Evolutionary conservation across 1,139 yeast species (phyloP), one percentile per base, ranked within the genome.

Genomic region (Yamadazyma conglobata): DNA sequence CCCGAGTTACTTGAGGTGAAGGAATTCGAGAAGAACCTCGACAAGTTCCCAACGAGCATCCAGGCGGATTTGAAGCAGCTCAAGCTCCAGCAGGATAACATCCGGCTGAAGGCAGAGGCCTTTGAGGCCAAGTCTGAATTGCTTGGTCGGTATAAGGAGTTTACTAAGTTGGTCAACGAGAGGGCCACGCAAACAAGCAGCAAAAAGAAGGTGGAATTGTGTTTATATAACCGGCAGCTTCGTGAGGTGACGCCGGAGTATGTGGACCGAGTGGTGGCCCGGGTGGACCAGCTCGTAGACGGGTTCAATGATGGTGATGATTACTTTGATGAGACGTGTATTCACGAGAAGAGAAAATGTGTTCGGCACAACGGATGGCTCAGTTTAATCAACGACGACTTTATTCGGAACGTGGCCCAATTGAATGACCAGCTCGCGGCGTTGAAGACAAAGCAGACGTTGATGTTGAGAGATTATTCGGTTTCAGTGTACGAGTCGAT

Each of bases 341-440:
- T 76, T 10, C 56, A 60, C n/a, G 91, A 83, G 31, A 74, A 73
- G 40, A 67, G 78, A 31, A 80, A 79, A 45, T 85, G 95, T 50
- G 52, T 54, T 4, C 70, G 76, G 29, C 94, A 85, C 47, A 64
- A 65, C 28, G 79, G 82, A 0, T 85, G 94, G 94, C 68, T 65
- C 52, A 60, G 60, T 27, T 68, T 84, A 31, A 47, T 68, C 10
- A 52, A 58, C 15, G 85, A 79, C 37, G 67, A 67, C 32, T 44
- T 70, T 10, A 49, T 56, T 12, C 64, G 58, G 22, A 40, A 54
- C 18, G 53, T 56, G 17, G 43, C 44, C 3, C 60, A 64, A 31
- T 50, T 63, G 9, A 49, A 48, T 8, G 13, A 8, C 5, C 22
- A 25, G 9, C 25, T 39, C 10, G 11, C 20, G 10, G 23, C 23